phyloP scores from a whole-genome alignment of 106 monocot genomes.

The Narthecium ossifragum region DNA sequence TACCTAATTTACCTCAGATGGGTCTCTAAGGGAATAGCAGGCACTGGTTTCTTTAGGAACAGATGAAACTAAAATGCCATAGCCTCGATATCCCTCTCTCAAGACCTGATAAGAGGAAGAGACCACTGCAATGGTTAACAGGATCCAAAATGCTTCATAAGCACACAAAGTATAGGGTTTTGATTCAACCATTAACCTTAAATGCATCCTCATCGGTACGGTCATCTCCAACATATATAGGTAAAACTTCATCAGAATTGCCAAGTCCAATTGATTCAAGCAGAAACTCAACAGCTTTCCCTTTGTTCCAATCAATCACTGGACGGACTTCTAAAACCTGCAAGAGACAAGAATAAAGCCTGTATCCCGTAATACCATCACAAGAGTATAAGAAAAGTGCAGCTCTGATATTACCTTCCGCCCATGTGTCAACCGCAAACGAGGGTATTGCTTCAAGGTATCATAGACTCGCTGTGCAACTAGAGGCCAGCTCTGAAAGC shows the following conservation, averaged over 20 bases:
- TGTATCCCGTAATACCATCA: neutral
- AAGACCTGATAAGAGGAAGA: constrained; percentile 7
- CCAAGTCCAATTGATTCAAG: constrained; percentile 30
- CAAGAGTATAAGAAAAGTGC: neutral
- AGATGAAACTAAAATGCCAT: constrained; percentile 14
- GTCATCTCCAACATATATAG: constrained; percentile 40
- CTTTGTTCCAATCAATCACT: constrained; percentile 45
- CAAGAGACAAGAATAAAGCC: neutral
- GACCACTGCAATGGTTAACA: neutral
- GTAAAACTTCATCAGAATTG: constrained; percentile 22
- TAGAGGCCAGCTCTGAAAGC: constrained; percentile 25
- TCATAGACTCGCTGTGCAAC: constrained; percentile 24
- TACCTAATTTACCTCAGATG: constrained; percentile 12
- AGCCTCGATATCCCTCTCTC: constrained; percentile 7
- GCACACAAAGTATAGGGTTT: too few relatives aligned
- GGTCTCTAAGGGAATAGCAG: constrained; percentile 14
- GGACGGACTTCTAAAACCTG: constrained; percentile 54
- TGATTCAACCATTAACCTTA: too few relatives aligned
- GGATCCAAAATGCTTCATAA: neutral
- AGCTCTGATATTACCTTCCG: constrained; percentile 20
- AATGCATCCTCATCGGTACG: constrained; percentile 45
- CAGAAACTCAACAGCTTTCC: constrained; percentile 37
- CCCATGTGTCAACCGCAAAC: constrained; percentile 27
- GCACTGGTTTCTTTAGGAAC: constrained; percentile 15
- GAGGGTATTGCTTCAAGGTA: constrained; percentile 25